Evolutionary conservation across 306 rosid species (phyloP).

Genomic region (Delonix regia): DNA sequence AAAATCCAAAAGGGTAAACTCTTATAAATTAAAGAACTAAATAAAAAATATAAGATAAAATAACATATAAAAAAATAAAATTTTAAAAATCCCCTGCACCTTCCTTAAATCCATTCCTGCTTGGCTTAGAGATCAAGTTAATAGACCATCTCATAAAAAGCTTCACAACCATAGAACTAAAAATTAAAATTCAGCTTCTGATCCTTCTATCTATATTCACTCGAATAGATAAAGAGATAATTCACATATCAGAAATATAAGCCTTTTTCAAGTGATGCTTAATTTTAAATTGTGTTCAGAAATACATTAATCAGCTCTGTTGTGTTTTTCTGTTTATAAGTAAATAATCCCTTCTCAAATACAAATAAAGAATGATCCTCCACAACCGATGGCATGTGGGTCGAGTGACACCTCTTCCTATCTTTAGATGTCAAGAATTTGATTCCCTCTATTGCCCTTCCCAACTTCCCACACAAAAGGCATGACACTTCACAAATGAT

Average conservation of each 20-base stretch:
- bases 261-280: not conserved
- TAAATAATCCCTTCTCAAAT: not conserved
- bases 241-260: not conserved
- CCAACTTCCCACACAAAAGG: not conserved
- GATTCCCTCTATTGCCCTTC: not conserved
- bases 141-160: not conserved
- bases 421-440: not conserved
- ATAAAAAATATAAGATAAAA: too few relatives aligned
- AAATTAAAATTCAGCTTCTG: not conserved
- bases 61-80: too few relatives aligned
- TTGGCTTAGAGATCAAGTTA: not conserved
- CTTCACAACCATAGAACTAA: not conserved
- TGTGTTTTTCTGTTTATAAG: not conserved
- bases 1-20: too few relatives aligned
- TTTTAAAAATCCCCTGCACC: too few relatives aligned
- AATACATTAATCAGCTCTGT: not conserved
- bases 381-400: not conserved
- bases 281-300: not conserved
- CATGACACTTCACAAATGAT: not conserved
- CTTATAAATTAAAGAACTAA: too few relatives aligned
- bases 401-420: not conserved
- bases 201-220: not conserved
- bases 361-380: not conserved
- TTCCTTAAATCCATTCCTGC: too few relatives aligned
- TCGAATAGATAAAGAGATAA: not conserved